Evolutionary conservation across 129 eudicot genomes (phyloP), one percentile per base, ranked within the genome.

Genomic region (Calendula officinalis): DNA sequence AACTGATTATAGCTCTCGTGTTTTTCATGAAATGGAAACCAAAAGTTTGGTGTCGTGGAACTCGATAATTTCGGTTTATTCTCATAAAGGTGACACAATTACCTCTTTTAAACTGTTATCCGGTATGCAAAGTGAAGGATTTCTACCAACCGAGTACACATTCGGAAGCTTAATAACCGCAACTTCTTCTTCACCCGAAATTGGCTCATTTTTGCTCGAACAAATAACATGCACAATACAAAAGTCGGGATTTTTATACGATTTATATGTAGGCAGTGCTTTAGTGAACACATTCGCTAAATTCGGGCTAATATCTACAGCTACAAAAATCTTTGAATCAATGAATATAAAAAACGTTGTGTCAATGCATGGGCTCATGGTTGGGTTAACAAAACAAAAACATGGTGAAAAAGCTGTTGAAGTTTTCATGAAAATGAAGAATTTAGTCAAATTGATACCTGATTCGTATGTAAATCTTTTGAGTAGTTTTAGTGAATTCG

Each of bases 241-340:
- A 44, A 81, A 75, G 65, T 88, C 78, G 12, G 96, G 98, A 57
- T 75, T 62, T 53, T 30, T 85, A n/a, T 59, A 62, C 13, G 96
- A 91, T 69, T 73, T 88, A 17, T 91, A 85, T 62, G 98, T 91
- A 40, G 96, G 95, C 5, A 91, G 98, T 85, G 96, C 98, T 70
- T 64, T 91, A 61, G 91, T 91, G 47, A 88, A 84, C 35, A 82
- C 83, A 44, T 85, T 78, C 67, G 83, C 88, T 0, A 83, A 69
- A 65, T 55, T 59, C 59, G 95, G 98, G 14, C 65, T 58, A 60
- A 53, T 77, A 50, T 74, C 64, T 36, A 70, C 76, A 57, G 95
- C 96, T 32, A 69, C 34, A 61, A 82, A 78, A 57, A 75, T 92
- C 56, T 85, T 88, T 63, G 82, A 72, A 52, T 77, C 58, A 13